Base-by-base conservation (phyloP, 371 early-diverging fungal species). In the Mucor piriformis region DNA sequence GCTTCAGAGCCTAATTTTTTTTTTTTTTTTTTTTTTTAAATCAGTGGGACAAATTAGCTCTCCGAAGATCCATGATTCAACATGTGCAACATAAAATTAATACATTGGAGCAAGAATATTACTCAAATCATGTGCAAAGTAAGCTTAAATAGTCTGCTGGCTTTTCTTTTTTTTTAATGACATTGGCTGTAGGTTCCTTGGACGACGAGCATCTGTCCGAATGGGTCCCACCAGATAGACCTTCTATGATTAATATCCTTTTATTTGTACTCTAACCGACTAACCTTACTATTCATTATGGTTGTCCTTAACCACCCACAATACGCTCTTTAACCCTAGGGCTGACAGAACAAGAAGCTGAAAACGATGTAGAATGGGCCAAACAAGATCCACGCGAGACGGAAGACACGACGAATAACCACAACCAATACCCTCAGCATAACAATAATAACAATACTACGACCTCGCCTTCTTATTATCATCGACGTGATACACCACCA, bases 281-380 rank as follows among this genome's bases (percentile, higher is more conserved):
- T n/a, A n/a, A n/a, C n/a, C n/a, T 35, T 53, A 48, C 37, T 40
- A 57, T 38, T n/a, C 10, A 1, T 20, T 50, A 13, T 37, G 10
- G n/a, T n/a, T 57, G 29, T 40, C 52, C 56, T 63, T 66, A 54
- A 54, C 51, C 18, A 15, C 12, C 23, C 25, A 20, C 23, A 12
- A 44, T 59, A 68, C 71, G 76, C 37, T 75, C 76, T 21, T 63
- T 75, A 15, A 72, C 76, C 23, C 38, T 72, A 62, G 76, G 76
- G 38, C 52, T 75, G 46, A 33, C 60, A 8, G 63, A 69, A 50
- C 61, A 75, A 53, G 70, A 69, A 3, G 49, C 61, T 8, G 64
- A 59, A 3, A 58, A 67, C 21, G 76, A 75, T 49, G 33, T 75
- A 15, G 62, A 54, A 13, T 59, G 54, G 54, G 73, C 73, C 0